These are phyloP conservation scores for Celoporthe dispersa DNA, from an alignment of 2,329 filamentous ascomycete genomes.

Conservation along the genomic window DNA sequence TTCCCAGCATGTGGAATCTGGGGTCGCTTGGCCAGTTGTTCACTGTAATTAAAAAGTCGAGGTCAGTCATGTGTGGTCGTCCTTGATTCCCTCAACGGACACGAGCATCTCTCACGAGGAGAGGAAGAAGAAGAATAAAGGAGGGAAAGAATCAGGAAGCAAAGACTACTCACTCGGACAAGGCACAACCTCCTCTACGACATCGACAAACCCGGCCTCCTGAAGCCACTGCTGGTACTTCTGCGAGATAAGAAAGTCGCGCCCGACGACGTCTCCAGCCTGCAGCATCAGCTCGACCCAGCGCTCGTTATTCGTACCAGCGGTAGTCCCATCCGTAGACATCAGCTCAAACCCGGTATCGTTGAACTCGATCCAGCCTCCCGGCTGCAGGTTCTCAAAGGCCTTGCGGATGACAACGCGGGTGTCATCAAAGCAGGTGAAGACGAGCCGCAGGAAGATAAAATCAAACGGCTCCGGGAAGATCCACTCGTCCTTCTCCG, in stretches of 20 bases:
- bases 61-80: too few relatives aligned
- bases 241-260: slow-evolving; percentile 31
- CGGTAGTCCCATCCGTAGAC: slow-evolving; percentile 39
- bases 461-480: slow-evolving; percentile 53
- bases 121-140: too few relatives aligned
- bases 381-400: slow-evolving; percentile 46
- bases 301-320: slow-evolving; percentile 38
- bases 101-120: too few relatives aligned
- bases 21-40: slow-evolving; percentile 38
- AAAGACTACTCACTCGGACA: slow-evolving; percentile 19
- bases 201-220: slow-evolving; percentile 39
- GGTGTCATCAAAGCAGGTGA: slow-evolving; percentile 55
- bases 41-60: slow-evolving; percentile 35
- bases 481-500: slow-evolving; percentile 56
- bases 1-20: slow-evolving; percentile 36
- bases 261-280: slow-evolving; percentile 22
- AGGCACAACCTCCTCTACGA: slow-evolving; percentile 35
- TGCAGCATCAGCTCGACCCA: slow-evolving; percentile 38
- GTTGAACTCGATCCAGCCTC: slow-evolving; percentile 44
- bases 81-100: too few relatives aligned
- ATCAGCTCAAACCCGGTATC: slow-evolving; percentile 38
- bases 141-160: too few relatives aligned
- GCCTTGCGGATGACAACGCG: slow-evolving; percentile 50
- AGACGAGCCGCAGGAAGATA: slow-evolving; percentile 55
- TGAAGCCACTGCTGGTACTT: slow-evolving; percentile 36